Conservation (phyloP, 2,329 filamentous ascomycete genomes). For the Colletotrichum liaoningense region DNA sequence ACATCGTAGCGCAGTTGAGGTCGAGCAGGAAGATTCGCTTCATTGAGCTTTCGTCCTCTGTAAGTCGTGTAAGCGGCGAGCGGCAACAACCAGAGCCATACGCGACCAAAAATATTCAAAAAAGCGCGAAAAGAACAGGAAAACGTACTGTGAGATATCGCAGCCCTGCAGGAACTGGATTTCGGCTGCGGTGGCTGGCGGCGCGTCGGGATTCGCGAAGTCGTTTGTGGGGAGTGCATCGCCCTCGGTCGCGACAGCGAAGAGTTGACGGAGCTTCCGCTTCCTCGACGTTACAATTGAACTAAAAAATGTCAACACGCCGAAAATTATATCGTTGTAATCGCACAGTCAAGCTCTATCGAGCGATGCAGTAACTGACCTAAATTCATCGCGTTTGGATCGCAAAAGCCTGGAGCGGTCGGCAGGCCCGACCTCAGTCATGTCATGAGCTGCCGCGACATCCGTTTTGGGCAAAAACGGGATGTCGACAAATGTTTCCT, state of each 20-base stretch:
- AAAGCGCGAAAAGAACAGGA: slow-evolving; percentile 21
- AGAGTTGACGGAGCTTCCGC: slow-evolving; percentile 90
- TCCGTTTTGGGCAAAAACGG: slow-evolving; percentile 75
- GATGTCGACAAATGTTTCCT: slow-evolving; percentile 50
- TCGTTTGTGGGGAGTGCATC: slow-evolving; percentile 70
- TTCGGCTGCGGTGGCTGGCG: slow-evolving; percentile 62
- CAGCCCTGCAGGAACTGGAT: slow-evolving; percentile 66
- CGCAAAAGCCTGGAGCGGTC: slow-evolving; percentile 75
- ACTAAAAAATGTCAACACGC: slow-evolving; percentile 61
- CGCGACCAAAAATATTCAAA: slow-evolving; percentile 37
- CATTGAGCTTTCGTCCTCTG: slow-evolving; percentile 62
- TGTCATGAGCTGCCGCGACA: slow-evolving; percentile 76
- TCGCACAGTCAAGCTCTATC: slow-evolving; percentile 64
- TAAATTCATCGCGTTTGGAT: slow-evolving; percentile 72
- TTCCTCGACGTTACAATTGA: slow-evolving; percentile 86
- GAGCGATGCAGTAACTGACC: slow-evolving; percentile 58
- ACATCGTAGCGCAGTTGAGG: slow-evolving; percentile 57
- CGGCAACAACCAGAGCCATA: slow-evolving; percentile 22
- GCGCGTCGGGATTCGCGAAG: slow-evolving; percentile 68
- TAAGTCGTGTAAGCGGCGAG: slow-evolving; percentile 26
- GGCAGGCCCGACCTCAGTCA: slow-evolving; percentile 76
- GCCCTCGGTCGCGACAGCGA: slow-evolving; percentile 79
- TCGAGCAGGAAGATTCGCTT: slow-evolving; percentile 63
- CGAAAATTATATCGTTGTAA: slow-evolving; percentile 57
- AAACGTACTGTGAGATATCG: slow-evolving; percentile 70